phyloP scores from a whole-genome alignment of 305 asterid genomes.

The Fraxinus paxiana region DNA sequence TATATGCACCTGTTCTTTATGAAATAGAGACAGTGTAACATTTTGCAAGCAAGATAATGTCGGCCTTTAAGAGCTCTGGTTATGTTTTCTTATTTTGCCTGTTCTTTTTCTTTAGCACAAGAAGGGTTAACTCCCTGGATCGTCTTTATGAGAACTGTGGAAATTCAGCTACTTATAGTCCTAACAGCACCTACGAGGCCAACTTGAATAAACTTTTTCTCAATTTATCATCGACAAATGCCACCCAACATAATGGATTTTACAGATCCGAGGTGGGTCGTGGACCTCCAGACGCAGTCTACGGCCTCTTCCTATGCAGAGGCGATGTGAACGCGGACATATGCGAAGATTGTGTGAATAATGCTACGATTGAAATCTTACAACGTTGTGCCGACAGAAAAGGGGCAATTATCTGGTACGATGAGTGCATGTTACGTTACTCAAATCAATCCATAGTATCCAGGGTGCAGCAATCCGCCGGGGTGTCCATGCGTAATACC shows the following conservation, averaged over 20 bases:
- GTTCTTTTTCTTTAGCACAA: background rate
- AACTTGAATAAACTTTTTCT: slow-evolving; percentile 16
- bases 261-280: slow-evolving; percentile 22
- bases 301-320: slow-evolving; percentile 23
- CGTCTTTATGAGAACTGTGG: background rate
- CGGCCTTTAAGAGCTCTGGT: background rate
- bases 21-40: background rate
- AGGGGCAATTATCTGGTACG: slow-evolving; percentile 18
- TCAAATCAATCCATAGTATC: background rate
- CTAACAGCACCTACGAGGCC: slow-evolving; percentile 17
- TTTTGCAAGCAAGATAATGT: background rate
- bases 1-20: background rate
- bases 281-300: slow-evolving; percentile 3
- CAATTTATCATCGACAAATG: slow-evolving; percentile 5
- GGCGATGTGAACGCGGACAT: slow-evolving; percentile 19
- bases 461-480: background rate
- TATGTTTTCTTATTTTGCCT: background rate
- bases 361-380: background rate
- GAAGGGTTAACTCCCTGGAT: background rate
- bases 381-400: slow-evolving; percentile 5
- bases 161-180: background rate
- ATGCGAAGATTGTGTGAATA: slow-evolving; percentile 20
- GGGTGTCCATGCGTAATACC: background rate
- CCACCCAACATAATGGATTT: slow-evolving; percentile 19
- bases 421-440: background rate